Base-by-base conservation (phyloP, 2,329 filamentous ascomycete species). In the Aspergillus nomiae region DNA sequence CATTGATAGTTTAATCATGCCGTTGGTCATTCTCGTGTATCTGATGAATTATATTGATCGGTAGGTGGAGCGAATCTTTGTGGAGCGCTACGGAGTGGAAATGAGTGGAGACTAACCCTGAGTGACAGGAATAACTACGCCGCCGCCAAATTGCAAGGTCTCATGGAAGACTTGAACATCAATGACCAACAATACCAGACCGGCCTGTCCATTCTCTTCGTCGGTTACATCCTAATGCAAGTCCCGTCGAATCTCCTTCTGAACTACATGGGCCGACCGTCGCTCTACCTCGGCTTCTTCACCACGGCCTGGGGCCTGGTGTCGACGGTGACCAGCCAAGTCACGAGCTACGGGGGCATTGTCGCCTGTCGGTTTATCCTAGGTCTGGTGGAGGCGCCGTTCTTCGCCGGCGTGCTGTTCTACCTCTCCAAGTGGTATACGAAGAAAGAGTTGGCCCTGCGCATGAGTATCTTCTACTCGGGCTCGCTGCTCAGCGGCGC, bases 391-490 rank as follows among this genome's bases (percentile, higher is more conserved):
- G 82, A 84, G 67, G 82, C 82, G 2, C 80, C 81, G 2, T 83
- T 77, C 64, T 78, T 81, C 68, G 71, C 82, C 12, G 82, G 81
- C 4, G 77, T 80, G n/a, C 69, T 83, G 5, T 83, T 81, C 70
- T 82, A 81, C 59, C 74, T 84, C 8, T 81, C 78, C 14, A 81
- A 79, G 59, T 85, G 82, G 82, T 86, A 85, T 67, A 85, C 83
- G 3, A 82, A 82, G 62, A 79, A 82, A 53, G 83, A 86, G 62
- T 71, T 86, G 19, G 80, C 80, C 3, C 76, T 83, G 48, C 79
- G 84, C 6, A 84, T 81, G 67, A 80, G 80, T n/a, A 79, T 85
- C 50, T 80, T 86, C 60, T 86, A 84, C 70, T 81, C 82, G 4
- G 84, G 83, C 4, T 81, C 79, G 2, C 72, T 85, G 24, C 77